Base-by-base conservation (phyloP, 2,329 filamentous ascomycete genomes). In the Ophiostoma populinum region DNA sequence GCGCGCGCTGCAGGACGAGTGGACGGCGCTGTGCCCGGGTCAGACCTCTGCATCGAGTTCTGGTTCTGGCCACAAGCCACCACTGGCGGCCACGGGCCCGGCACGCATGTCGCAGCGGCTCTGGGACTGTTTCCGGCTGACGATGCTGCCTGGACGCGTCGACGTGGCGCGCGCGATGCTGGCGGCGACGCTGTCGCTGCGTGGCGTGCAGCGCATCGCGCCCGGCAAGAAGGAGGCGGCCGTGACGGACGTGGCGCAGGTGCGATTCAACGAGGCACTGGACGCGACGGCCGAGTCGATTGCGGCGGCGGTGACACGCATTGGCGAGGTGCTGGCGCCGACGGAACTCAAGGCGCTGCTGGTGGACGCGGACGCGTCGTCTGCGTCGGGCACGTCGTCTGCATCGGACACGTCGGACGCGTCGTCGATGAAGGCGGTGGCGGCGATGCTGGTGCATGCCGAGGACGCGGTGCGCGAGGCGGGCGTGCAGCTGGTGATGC, bases 401-500 rank as follows among this genome's bases (percentile, higher is more conserved):
- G n/a, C n/a, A n/a, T n/a, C n/a, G n/a, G n/a, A n/a, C n/a, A n/a
- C n/a, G n/a, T n/a, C n/a, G n/a, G n/a, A n/a, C n/a, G n/a, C n/a
- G n/a, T n/a, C n/a, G n/a, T n/a, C n/a, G 6, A 78, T 81, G 40
- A 73, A 76, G 43, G 72, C 80, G 24, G 65, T 93, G 27, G 72
- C 93, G 30, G 76, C 78, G 5, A 67, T 82, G 13, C 70, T 94
- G 6, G 74, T 94, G 37, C 85, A 85, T 28, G 80, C 82, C 12
- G 77, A 92, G 45, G 63, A 79, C 37, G 67, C 75, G 39, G 75
- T 90, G 22, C 83, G 82, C 41, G 77, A 86, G 50, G 78, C 81
- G 12, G 76, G 80, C 1, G 69, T 86, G 6, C 79, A 85, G 44
- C 60, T 95, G 19, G 67, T 95, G 43, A 93, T 93, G 54, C 73